phyloP scores from a whole-genome alignment of 2,329 filamentous ascomycete genomes.

The Arthrobotrys conoides region DNA sequence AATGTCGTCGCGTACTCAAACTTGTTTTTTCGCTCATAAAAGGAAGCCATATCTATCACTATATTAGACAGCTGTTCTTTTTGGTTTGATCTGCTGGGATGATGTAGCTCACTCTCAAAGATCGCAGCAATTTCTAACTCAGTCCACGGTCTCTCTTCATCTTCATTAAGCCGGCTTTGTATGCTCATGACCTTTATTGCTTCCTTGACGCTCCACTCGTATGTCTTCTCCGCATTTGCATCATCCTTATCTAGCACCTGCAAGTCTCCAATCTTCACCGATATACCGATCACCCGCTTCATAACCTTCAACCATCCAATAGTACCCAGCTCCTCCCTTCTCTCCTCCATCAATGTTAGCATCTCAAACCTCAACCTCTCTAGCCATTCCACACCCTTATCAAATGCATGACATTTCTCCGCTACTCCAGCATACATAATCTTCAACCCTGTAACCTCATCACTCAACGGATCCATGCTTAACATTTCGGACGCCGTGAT shows the following conservation, averaged over 20 bases:
- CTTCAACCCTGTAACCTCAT: slow-evolving; percentile 91
- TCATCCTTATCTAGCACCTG: slow-evolving; percentile 69
- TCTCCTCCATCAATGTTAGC: slow-evolving; percentile 69
- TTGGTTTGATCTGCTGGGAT: slow-evolving; percentile 44
- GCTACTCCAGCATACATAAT: slow-evolving; percentile 84
- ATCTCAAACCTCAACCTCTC: slow-evolving; percentile 82
- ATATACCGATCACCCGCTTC: slow-evolving; percentile 80
- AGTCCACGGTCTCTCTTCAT: slow-evolving; percentile 70
- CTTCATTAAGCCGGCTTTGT: slow-evolving; percentile 35
- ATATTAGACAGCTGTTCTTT: not conserved
- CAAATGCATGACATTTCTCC: slow-evolving; percentile 80
- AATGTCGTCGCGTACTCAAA: slow-evolving; percentile 87
- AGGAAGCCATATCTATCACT: slow-evolving; percentile 77
- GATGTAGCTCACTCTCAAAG: slow-evolving; percentile 74
- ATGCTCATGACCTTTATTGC: slow-evolving; percentile 75
- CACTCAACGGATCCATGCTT: slow-evolving; percentile 87
- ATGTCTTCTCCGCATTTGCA: slow-evolving; percentile 78
- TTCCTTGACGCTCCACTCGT: slow-evolving; percentile 86
- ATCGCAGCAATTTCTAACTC: slow-evolving; percentile 80
- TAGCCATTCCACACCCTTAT: slow-evolving; percentile 80
- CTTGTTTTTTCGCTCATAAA: slow-evolving; percentile 80
- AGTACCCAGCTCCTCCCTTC: slow-evolving; percentile 67
- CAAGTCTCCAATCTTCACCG: slow-evolving; percentile 86
- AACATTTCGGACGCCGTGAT: slow-evolving; percentile 80
- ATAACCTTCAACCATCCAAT: slow-evolving; percentile 76